These are phyloP conservation scores for Cercospora sp. DNA, from an alignment of 2,329 filamentous ascomycete species.

Conservation along the genomic window DNA sequence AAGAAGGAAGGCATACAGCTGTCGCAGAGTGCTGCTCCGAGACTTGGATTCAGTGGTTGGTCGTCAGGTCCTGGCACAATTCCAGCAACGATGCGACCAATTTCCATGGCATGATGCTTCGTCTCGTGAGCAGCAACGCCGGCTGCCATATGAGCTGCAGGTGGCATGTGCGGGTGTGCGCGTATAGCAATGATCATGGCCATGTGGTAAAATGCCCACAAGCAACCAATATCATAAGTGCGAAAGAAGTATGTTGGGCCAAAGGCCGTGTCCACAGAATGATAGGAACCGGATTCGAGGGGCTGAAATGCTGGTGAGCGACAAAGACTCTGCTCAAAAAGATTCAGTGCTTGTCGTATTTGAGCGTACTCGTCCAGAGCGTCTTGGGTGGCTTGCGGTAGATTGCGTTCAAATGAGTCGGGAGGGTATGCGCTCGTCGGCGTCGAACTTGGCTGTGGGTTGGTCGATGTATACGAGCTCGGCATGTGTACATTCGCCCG, in stretches of 20 bases:
- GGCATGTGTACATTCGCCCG: conserved; percentile 45
- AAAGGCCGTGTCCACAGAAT: conserved; percentile 70
- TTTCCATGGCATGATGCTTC: conserved; percentile 65
- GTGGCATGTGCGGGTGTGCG: conserved; percentile 85
- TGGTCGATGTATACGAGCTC: conserved; percentile 40
- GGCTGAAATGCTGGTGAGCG: conserved; percentile 67
- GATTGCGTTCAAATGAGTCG: conserved; percentile 51
- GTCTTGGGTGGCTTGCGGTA: conserved; percentile 64
- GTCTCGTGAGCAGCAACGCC: conserved; percentile 74
- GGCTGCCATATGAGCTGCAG: conserved; percentile 83
- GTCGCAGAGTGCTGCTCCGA: conserved; percentile 81
- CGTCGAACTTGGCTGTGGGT: conserved; percentile 19
- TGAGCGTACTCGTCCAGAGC: conserved; percentile 76
- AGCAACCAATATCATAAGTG: conserved; percentile 79
- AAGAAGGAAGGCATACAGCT: conserved; percentile 82
- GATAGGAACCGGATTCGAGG: conserved; percentile 65
- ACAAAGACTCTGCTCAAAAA: conserved; percentile 66
- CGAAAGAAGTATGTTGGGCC: conserved; percentile 78
- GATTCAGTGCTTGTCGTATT: conserved; percentile 69
- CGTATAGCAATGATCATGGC: conserved; percentile 79
- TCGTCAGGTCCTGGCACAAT: conserved; percentile 52
- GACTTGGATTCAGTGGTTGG: conserved; percentile 67
- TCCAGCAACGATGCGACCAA: conserved; percentile 79
- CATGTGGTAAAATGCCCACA: conserved; percentile 88
- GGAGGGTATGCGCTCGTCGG: conserved; percentile 41